A percentile compares a stretch with the other conserved stretches of the same genome.
Evolutionary conservation across 768 basidiomycete genomes (phyloP).

Genomic region (Tubosaeta brunneosetosa): DNA sequence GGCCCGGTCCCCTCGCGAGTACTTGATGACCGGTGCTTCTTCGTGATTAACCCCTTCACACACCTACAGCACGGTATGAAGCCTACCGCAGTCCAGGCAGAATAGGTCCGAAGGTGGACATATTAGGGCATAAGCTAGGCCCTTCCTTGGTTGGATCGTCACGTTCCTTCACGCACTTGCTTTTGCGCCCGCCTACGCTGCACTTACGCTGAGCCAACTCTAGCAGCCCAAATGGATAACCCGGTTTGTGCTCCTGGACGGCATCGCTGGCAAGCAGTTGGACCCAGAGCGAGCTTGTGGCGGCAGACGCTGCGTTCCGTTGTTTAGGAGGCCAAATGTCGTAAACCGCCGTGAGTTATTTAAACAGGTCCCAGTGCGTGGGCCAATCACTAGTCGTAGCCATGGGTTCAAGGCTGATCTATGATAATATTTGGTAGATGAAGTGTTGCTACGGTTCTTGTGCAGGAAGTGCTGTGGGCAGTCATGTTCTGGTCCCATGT

Average conservation of each 20-base stretch:
- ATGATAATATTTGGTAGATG: no score
- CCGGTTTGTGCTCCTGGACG: slow-evolving; percentile 10
- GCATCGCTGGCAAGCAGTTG: background rate
- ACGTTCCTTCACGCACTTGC: background rate
- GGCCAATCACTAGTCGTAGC: slow-evolving; percentile 30
- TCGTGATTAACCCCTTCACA: background rate
- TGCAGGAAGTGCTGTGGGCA: slow-evolving; percentile 9
- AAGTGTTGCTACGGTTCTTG: slow-evolving; percentile 4
- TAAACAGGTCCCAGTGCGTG: slow-evolving; percentile 28
- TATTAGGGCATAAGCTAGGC: background rate
- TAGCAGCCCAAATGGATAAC: slow-evolving; percentile 26
- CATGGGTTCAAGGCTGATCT: slow-evolving; percentile 6
- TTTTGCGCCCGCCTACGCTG: background rate
- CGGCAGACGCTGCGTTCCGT: background rate
- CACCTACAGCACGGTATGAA: background rate
- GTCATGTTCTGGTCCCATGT: slow-evolving; percentile 19
- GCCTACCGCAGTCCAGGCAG: background rate
- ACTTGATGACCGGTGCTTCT: background rate
- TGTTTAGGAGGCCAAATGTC: slow-evolving; percentile 22
- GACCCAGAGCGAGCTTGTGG: background rate
- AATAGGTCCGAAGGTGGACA: background rate
- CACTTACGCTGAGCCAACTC: slow-evolving; percentile 2
- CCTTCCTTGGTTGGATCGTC: background rate
- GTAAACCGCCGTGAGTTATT: slow-evolving; percentile 26
- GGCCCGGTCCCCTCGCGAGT: background rate